Evolutionary conservation across 2,329 filamentous ascomycete genomes (phyloP), one percentile per base, ranked within the genome.

Genomic region (Amphichorda felina): DNA sequence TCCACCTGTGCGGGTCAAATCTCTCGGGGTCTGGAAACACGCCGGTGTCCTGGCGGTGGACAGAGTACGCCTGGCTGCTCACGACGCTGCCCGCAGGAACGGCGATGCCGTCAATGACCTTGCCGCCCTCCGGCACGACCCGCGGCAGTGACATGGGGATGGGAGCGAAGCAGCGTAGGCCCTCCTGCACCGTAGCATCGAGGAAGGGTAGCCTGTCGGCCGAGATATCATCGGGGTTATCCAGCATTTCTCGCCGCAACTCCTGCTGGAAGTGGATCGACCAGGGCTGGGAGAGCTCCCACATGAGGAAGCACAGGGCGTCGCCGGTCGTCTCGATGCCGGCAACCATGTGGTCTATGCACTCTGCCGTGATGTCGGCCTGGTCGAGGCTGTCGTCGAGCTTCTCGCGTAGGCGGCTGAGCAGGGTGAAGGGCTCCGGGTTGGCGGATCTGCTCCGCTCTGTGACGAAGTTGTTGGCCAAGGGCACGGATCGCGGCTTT

Each of bases 1-100:
- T 71, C 88, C 88, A 95, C 45, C 89, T 71, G 38, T 89, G 82
- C 0, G 88, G 88, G 34, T 79, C 66, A 50, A 88, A 95, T 5
- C 55, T 59, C 41, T 94, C 82, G 0, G 87, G 82, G 30, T 87
- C 70, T 1, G 80, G 76, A 51, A 93, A 96, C 2, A 86, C 79
- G 38, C 77, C 67, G 9, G 59, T 52, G 43, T 79, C 70, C 37
- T 75, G 59, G 15, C 68, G 66, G 42, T 79, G 72, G 24, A 76
- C 61, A 9, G 73, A 77, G 47, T 68, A 73, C 1, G 75, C 68
- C 52, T 79, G 75, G 42, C 67, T 69, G 49, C 74, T 76, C 34
- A 77, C 74, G 29, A 75, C 63, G 1, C 71, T 70, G 5, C 61
- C 57, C 28, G 53, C 62, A 0, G 75, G 73, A 11, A 79, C 40